Evolutionary conservation across 2,329 filamentous ascomycete species (phyloP), one percentile per base, ranked within the genome.

Genomic region (Ceratocystis colombiana): DNA sequence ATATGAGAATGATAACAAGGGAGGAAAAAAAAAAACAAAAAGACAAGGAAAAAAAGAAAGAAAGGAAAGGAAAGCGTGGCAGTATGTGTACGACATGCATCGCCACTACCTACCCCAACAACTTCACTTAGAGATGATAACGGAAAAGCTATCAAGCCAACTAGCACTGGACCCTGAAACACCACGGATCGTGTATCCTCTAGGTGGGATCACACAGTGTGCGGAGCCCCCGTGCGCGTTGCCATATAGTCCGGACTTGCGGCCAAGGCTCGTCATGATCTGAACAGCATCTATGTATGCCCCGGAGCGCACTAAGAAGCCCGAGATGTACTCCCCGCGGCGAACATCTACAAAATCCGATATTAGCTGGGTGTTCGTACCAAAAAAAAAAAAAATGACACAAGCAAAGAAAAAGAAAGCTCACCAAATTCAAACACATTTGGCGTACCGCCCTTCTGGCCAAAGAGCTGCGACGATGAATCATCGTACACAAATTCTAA

Each of bases 401-500:
- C 30, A 33, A 7, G 30, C 30, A 15, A 20, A 8, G 2, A 44
- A 57, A 12, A 57, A 15, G 50, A 48, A 59, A 59, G 75, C 85
- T 76, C 77, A 90, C 88, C 86, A 71, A 97, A 80, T 17, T 88
- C 81, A 76, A 96, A 96, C 59, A 85, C 82, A 2, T 84, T 85
- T 28, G 81, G 76, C 69, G 87, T 87, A 6, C 87, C 88, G 12
- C 88, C 88, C 65, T 82, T 80, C 72, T 90, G 92, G 50, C 94
- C 94, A 78, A 99, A 95, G 2, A 96, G 75, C 73, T 96, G 90
- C 65, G 81, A 88, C 0, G 89, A 88, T 17, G 84, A 82, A 74
- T 97, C 91, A 72, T 97, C 93, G 73, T 96, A 97, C 68, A 89
- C 80, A 75, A 99, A 97, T 74, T 97, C 93, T 22, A 99, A 75